These are phyloP conservation scores for Chlorella sp. DNA, from an alignment of 139 green algal genomes.

Conservation along the genomic window DNA sequence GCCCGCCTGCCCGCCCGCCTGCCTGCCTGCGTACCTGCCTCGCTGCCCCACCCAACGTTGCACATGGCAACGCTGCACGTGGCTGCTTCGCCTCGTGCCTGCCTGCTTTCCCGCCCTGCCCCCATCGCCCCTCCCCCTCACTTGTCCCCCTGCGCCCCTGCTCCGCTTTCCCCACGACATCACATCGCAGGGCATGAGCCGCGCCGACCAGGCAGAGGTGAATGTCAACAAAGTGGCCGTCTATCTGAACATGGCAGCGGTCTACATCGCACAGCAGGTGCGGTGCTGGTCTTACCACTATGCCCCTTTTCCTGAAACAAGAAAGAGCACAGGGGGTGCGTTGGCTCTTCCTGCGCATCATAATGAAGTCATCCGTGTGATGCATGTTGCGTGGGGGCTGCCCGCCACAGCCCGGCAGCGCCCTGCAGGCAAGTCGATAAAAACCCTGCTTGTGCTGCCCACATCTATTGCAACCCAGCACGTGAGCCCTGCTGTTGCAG, in stretches of 20 bases:
- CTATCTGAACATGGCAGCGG: conserved; percentile 70
- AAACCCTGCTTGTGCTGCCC: too few relatives aligned
- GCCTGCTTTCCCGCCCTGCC: too few relatives aligned
- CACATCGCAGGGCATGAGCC: conserved; percentile 30
- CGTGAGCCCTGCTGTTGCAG: not conserved
- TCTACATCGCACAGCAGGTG: conserved; percentile 50
- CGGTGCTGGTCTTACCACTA: not conserved
- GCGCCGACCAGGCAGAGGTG: conserved; percentile 68
- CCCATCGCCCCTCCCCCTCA: too few relatives aligned
- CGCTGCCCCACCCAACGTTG: too few relatives aligned
- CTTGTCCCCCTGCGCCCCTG: too few relatives aligned
- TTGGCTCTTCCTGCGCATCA: not conserved
- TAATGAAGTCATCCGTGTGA: not conserved
- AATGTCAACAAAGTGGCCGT: conserved; percentile 56
- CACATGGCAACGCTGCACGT: too few relatives aligned
- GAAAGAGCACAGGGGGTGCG: too few relatives aligned
- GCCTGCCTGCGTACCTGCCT: not conserved
- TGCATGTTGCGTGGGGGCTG: not conserved
- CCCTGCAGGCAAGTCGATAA: too few relatives aligned
- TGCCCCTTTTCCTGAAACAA: too few relatives aligned
- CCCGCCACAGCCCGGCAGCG: too few relatives aligned
- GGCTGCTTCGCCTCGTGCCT: too few relatives aligned
- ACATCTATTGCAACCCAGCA: not conserved
- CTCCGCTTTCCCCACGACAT: too few relatives aligned
- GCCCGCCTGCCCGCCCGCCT: not conserved